Evolutionary conservation across 257 asterid species (phyloP).

Genomic region (Phtheirospermum japonicum): DNA sequence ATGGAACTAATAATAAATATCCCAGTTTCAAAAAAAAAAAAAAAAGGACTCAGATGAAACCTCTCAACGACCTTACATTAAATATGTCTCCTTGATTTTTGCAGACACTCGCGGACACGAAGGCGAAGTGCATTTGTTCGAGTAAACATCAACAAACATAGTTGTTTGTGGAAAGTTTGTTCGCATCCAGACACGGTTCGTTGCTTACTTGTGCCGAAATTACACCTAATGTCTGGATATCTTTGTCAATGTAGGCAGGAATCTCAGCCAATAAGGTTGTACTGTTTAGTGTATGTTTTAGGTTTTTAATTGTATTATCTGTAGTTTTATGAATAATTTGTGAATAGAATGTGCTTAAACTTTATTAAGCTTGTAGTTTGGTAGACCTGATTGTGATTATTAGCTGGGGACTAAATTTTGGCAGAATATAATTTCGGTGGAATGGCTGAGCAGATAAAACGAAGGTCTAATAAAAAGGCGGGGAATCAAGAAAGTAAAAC

Average conservation of each 20-base stretch:
- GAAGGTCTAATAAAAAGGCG: no score
- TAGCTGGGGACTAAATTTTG: no score
- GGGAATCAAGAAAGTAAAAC: no score
- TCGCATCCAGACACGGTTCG: background rate
- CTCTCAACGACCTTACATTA: slow-evolving; percentile 26
- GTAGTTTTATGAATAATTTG: slow-evolving; percentile 29
- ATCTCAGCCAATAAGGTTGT: background rate
- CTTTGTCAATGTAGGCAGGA: slow-evolving; percentile 5
- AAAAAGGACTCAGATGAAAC: slow-evolving; percentile 37
- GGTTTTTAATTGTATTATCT: background rate
- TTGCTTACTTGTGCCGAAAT: slow-evolving; percentile 12
- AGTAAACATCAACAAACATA: slow-evolving; percentile 25
- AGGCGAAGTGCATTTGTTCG: slow-evolving; percentile 62
- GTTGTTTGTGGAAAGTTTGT: background rate
- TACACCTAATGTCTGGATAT: background rate
- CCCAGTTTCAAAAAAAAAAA: slow-evolving; percentile 5
- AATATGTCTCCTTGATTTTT: slow-evolving; percentile 10
- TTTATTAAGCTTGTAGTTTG: no score
- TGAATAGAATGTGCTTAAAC: slow-evolving; percentile 27
- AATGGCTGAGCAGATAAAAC: no score
- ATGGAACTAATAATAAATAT: background rate
- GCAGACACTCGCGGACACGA: slow-evolving; percentile 62
- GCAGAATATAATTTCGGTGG: no score
- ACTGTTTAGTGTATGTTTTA: slow-evolving; percentile 26
- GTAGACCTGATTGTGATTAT: no score